These are phyloP conservation scores for Amaranthus cruentus DNA, from an alignment of 148 eudicot genomes.

Conservation along the genomic window DNA sequence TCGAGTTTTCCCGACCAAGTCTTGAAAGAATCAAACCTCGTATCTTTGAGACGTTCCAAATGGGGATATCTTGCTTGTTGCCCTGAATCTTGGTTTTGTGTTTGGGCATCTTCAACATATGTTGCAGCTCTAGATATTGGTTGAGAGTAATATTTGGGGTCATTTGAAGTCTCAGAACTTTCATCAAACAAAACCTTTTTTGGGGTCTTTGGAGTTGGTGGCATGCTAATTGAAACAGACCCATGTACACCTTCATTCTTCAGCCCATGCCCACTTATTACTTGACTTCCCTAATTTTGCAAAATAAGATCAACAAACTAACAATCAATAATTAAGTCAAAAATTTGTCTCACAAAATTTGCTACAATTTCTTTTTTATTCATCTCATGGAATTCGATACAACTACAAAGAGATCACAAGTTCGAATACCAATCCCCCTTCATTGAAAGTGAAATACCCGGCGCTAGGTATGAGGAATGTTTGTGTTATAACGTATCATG, in stretches of 20 bases:
- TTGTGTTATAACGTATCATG: no score
- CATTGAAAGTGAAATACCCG: no score
- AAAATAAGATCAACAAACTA: not conserved
- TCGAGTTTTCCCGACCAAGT: conserved; percentile 91
- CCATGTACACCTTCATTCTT: conserved; percentile 8
- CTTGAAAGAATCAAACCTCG: conserved; percentile 68
- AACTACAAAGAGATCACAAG: no score
- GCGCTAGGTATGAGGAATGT: no score
- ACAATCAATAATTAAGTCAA: not conserved
- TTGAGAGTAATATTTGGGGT: conserved; percentile 51
- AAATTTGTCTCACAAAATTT: not conserved
- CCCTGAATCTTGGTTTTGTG: conserved; percentile 18
- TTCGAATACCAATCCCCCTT: no score
- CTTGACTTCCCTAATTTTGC: conserved; percentile 36
- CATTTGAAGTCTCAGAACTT: conserved; percentile 12
- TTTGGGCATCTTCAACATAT: conserved; percentile 26
- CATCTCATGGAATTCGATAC: no score
- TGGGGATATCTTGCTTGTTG: conserved; percentile 28
- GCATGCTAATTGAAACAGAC: conserved; percentile 67
- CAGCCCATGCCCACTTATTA: conserved; percentile 5
- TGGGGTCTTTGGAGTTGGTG: conserved; percentile 49
- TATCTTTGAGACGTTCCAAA: conserved; percentile 38
- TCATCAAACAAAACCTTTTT: conserved; percentile 43
- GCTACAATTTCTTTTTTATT: not conserved
- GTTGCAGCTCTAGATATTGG: conserved; percentile 41